Base-by-base conservation (phyloP, 768 basidiomycete genomes). In the Kwoniella dendrophila region DNA sequence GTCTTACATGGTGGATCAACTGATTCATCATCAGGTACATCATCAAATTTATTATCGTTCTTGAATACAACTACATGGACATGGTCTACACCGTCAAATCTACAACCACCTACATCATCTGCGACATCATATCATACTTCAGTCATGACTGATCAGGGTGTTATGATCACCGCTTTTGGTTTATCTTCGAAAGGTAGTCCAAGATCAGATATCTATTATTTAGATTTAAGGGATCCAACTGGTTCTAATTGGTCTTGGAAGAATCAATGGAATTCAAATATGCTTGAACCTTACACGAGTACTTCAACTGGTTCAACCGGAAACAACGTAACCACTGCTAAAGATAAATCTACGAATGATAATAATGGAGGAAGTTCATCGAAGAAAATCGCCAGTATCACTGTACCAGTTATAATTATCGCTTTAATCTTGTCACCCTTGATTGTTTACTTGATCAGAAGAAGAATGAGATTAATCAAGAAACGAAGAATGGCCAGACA, bases 161-260 rank as follows among this genome's bases (percentile, higher is more conserved):
- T 79, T n/a, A 75, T 79, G 69, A 73, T 79, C 58, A 64, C 73
- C 20, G 74, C 76, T 11, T 79, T 79, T 50, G 78, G 78, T 18
- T 57, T 79, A 3, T 51, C 68, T 0, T 48, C 71, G 0, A 22
- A 45, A 29, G 61, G 63, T 16, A 59, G 40, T 8, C 71, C 78
- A 1, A 43, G 64, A 18, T 72, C 68, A 24, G 70, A 77, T 52
- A 67, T 79, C 48, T 69, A 61, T 33, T 77, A 74, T 65, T 68
- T 79, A 41, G 78, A 79, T 60, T 68, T 75, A 69, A 64, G 78
- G 22, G 69, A 74, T 32, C 62, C 70, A 1, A 66, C 71, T 51
- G 44, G 49, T 3, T 40, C 50, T 16, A 48, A 60, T n/a, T 79
- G 78, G 78, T 54, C 64, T 4, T 79, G 78, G 78, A 77, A 73